Evolutionary conservation across 1,284 basidiomycete genomes (phyloP), one percentile per base, ranked within the genome.

Genomic region (Papiliotrema flavescens): DNA sequence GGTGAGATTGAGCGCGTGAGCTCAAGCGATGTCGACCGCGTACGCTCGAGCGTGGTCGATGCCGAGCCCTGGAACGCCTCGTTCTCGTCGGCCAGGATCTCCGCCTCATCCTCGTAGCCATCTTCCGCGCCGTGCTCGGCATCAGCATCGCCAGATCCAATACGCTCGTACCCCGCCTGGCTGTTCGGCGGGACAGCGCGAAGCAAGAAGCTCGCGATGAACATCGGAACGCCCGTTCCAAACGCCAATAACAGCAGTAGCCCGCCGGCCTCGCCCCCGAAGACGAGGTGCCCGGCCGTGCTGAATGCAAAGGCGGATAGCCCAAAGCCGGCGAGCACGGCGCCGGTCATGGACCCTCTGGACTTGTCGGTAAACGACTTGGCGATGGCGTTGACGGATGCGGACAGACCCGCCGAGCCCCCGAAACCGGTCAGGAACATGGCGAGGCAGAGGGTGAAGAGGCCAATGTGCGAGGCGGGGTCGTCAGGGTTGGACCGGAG

Each of bases 301-400:
- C 85, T 85, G 75, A 90, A 91, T 55, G 86, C 78, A 75, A 90
- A 90, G 0, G 89, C 89, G 8, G 87, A 89, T 5, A 91, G 80
- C 0, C 89, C 89, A 56, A 89, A 90, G n/a, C 87, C 89, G 0
- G 87, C 87, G 17, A 89, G 76, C 20, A 90, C 88, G 15, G 88
- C 69, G 2, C 85, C 85, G 1, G 86, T 88, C 0, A 85, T 82
- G 0, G 85, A 83, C 1, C 85, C 88, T 36, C 88, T 80, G 7
- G 70, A 66, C 19, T 58, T 49, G 56, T 76, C 74, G 1, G 75
- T 65, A 49, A 77, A 79, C 4, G 67, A 71, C 43, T 74, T 74
- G 0, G 78, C 78, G 2, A 69, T 69, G 0, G 76, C 70, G 56
- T 78, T 79, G 51, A 79, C 62, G 0, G 65, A 65, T 2, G 67